Evolutionary conservation across 148 eudicot genomes (phyloP).

Genomic region (Pharnaceum exiguum): DNA sequence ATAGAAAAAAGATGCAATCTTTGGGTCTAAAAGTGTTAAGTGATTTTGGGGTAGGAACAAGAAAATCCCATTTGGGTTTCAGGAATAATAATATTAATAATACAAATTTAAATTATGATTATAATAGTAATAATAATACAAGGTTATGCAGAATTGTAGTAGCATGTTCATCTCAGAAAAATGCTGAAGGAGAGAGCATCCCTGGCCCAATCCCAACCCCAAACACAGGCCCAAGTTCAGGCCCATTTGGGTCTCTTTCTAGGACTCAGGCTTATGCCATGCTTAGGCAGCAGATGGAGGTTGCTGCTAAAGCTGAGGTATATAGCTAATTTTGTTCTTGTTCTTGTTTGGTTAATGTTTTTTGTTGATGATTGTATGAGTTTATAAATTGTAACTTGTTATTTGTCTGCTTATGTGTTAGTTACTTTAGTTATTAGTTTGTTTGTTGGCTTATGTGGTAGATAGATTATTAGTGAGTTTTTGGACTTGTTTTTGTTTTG

Average conservation of each 20-base stretch:
- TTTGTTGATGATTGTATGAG: not conserved
- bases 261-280: constrained; percentile 76
- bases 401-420: not conserved
- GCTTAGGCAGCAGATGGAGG: constrained; percentile 90
- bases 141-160: constrained; percentile 35
- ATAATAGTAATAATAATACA: constrained; percentile 8
- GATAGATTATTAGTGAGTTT: not conserved
- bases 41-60: constrained; percentile 33
- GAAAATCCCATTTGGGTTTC: constrained; percentile 19
- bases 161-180: constrained; percentile 50
- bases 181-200: constrained; percentile 40
- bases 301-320: constrained; percentile 94
- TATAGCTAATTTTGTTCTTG: not conserved
- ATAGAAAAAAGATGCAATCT: constrained; percentile 46
- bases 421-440: not conserved
- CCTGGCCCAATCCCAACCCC: constrained; percentile 25
- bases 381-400: not conserved
- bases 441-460: not conserved
- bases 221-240: constrained; percentile 17
- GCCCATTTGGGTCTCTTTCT: constrained; percentile 35
- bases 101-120: too few relatives aligned
- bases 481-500: not conserved
- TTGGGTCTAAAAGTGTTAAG: constrained; percentile 40
- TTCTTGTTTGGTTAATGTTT: not conserved
- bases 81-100: constrained; percentile 10